phyloP scores from a whole-genome alignment of 2,329 filamentous ascomycete genomes.

The Xylariaceae sp. region DNA sequence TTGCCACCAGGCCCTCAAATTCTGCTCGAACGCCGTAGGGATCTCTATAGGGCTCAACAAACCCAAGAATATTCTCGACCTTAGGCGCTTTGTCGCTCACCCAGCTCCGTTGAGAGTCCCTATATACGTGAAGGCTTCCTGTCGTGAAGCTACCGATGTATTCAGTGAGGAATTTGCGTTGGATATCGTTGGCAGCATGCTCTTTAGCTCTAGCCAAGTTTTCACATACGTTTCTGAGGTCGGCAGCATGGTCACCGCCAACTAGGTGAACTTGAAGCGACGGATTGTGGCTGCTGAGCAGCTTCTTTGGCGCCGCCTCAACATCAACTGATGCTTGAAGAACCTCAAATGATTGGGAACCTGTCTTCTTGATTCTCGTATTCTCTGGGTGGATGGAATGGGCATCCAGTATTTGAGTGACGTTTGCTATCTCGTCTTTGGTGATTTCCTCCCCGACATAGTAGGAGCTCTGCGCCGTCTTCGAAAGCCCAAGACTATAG shows the following conservation, averaged over 20 bases:
- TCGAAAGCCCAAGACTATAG: slow-evolving; percentile 54
- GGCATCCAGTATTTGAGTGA: slow-evolving; percentile 48
- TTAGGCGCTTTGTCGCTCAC: slow-evolving; percentile 53
- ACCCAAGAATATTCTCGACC: slow-evolving; percentile 58
- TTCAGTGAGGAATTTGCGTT: slow-evolving; percentile 47
- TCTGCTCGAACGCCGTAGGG: slow-evolving; percentile 55
- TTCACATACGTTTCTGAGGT: slow-evolving; percentile 46
- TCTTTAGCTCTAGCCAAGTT: slow-evolving; percentile 45
- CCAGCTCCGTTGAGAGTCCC: slow-evolving; percentile 53
- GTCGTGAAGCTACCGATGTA: slow-evolving; percentile 54
- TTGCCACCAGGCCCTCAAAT: slow-evolving; percentile 56
- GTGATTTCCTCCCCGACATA: slow-evolving; percentile 51
- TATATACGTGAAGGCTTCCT: slow-evolving; percentile 52
- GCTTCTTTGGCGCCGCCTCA: not conserved
- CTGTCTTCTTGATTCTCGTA: slow-evolving; percentile 46
- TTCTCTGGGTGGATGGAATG: slow-evolving; percentile 54
- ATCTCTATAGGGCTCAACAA: slow-evolving; percentile 61
- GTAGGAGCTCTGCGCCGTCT: slow-evolving; percentile 51
- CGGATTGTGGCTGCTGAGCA: slow-evolving; percentile 7
- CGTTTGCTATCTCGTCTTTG: slow-evolving; percentile 48
- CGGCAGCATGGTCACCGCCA: slow-evolving; percentile 49
- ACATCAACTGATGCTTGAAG: slow-evolving; percentile 34
- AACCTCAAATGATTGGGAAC: slow-evolving; percentile 40
- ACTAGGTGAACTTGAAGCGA: slow-evolving; percentile 43
- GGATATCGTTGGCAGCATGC: slow-evolving; percentile 48